phyloP scores from a whole-genome alignment of 352 stramenopile species.

The Phytophthora cryptogea region DNA sequence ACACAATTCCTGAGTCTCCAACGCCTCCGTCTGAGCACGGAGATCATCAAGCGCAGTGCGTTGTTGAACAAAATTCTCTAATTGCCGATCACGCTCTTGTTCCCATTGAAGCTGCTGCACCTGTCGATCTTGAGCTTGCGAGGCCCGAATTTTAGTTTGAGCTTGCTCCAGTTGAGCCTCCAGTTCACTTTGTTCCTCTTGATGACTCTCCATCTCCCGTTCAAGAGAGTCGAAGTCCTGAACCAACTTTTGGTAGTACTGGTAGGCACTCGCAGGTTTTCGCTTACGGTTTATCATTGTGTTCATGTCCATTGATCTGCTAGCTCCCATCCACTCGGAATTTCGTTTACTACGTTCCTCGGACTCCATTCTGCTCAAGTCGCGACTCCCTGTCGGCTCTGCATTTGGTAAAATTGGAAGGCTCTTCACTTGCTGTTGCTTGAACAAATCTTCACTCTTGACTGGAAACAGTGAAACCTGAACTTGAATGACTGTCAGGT shows the following conservation, averaged over 20 bases:
- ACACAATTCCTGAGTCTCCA: conserved; percentile 45
- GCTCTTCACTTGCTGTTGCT: neutral
- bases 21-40: conserved; percentile 24
- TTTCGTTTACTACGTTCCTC: conserved; percentile 5
- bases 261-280: conserved; percentile 43
- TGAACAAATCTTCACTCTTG: conserved; percentile 2
- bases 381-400: conserved; percentile 14
- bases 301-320: neutral
- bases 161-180: conserved; percentile 27
- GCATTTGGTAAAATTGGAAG: conserved; percentile 24
- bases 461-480: neutral
- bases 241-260: conserved; percentile 59
- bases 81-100: conserved; percentile 39
- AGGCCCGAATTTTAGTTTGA: conserved; percentile 18
- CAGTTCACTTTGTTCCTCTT: conserved; percentile 31
- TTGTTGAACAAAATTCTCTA: conserved; percentile 43
- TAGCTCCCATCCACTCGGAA: neutral
- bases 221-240: conserved; percentile 54
- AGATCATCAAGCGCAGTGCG: conserved; percentile 25
- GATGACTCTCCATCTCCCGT: conserved; percentile 40
- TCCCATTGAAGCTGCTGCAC: conserved; percentile 39
- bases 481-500: neutral
- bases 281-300: conserved; percentile 7
- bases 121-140: conserved; percentile 23
- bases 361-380: conserved; percentile 5